Evolutionary conservation across 139 green algal species (phyloP), one percentile per base, ranked within the genome.

Genomic region (Chlorella sp.): DNA sequence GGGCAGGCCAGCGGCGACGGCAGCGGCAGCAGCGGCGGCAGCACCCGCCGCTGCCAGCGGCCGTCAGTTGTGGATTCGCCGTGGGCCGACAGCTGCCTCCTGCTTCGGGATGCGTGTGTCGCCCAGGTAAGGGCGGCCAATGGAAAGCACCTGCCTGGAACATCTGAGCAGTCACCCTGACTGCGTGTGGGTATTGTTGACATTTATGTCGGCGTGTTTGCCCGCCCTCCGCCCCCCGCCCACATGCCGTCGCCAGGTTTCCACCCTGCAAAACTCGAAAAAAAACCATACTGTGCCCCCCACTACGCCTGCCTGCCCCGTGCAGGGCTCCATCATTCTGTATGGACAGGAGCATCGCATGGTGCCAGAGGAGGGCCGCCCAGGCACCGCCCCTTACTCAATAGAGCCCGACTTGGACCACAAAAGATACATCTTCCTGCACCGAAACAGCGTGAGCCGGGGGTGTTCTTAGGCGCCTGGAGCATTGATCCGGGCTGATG

Each of bases 341-440:
- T 87, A 87, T 36, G 60, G 82, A 2, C 9, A 11, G 34, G 82
- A 87, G 61, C 60, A 87, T 28, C 34, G 34, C 82, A 87, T 78
- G 82, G 36, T 28, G 36, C 32, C 32, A 9, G 34, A 30, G 34
- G 77, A 87, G 2, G 39, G 34, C 22, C 57, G 60, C 19, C 57
- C 36, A 21, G 82, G 82, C 36, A 61, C 36, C 22, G 61, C 78
- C 14, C 78, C 78, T 0, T 83, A 78, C 24, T 32, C 61, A 7
- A 87, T 87, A 37, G 82, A 60, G 61, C 82, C 82, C 0, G 36
- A 48, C 0, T 1, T 26, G 1, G 60, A 77, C 60, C 32, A 87
- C 36, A 34, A 34, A 37, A 87, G 78, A 24, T 87, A 78, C 82
- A 87, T 76, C 36, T 87, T 87, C 82, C 16, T 87, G 24, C 60